Evolutionary conservation across 2,329 filamentous ascomycete species (phyloP), one percentile per base, ranked within the genome.

Genomic region (Alternaria atra): DNA sequence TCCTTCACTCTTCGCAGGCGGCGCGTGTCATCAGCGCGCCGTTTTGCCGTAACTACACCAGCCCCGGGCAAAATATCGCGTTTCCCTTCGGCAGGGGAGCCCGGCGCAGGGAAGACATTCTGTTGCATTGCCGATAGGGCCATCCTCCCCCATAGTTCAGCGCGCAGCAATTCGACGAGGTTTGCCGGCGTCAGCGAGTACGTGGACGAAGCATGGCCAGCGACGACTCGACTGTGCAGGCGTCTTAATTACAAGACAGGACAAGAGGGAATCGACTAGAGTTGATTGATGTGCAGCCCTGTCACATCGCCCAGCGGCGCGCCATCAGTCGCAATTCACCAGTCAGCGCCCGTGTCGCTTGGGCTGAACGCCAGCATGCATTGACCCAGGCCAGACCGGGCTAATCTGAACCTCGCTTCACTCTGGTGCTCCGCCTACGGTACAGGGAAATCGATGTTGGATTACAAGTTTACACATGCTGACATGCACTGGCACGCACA

Each of bases 1-100:
- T 79, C 74, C 63, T 80, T 79, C 2, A 75, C 75, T 39, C 73
- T 65, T 39, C 76, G 73, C 61, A 77, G 70, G 61, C 73, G 72
- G 60, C 73, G 75, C 55, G 68, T 59, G 52, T 72, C 69, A 47
- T 75, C 71, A 29, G 67, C 63, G 60, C 74, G 71, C 53, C 69
- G 68, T 64, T 73, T 74, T 55, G 69, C 65, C 20, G 67, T 68
- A 61, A 70, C 68, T 64, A 75, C 66, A 34, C 51, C 37, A 4
- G 51, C 51, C 12, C 66, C 69, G 60, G 69, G 64, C 63, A 73
- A 51, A 48, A 71, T 42, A 39, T 73, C 70, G 63, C 69, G 68
- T 66, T 76, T 74, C 58, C 60, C 63, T 52, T 66, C 60, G 51
- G 58, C 67, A 63, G 71, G 64, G 65, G 71, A 67, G 60, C 63